These are phyloP conservation scores for Talaromyces stipitatus DNA, from an alignment of 495 filamentous ascomycete genomes.

Conservation along the genomic window DNA sequence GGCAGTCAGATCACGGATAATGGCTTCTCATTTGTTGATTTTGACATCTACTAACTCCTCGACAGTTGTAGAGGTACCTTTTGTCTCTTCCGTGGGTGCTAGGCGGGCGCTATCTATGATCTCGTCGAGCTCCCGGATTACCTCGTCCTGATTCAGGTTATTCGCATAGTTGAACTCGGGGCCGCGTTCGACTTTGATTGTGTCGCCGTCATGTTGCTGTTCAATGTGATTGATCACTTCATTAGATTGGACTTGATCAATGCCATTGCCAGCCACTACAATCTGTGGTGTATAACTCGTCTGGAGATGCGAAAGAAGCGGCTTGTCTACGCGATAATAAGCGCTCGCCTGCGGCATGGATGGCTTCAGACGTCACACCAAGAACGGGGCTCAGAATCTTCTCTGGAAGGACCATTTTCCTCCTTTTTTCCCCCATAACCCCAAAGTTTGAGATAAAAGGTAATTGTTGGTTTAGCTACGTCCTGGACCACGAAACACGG, in stretches of 20 bases:
- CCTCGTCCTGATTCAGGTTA: neutral
- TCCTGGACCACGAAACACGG: no score
- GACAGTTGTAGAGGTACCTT: no score
- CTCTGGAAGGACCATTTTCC: neutral
- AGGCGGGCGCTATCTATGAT: neutral
- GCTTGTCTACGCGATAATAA: neutral
- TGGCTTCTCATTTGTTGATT: neutral
- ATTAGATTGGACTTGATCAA: no score
- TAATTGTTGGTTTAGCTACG: no score
- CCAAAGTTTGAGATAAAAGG: no score
- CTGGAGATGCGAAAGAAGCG: neutral
- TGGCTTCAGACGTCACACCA: neutral
- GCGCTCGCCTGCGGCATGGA: neutral
- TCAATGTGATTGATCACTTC: neutral
- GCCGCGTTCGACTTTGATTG: neutral
- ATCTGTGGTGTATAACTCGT: no score
- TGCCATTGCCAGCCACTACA: no score
- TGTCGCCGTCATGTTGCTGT: neutral
- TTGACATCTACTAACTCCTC: neutral
- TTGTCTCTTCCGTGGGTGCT: neutral
- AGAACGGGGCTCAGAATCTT: neutral
- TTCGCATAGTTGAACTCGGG: neutral
- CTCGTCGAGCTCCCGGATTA: neutral
- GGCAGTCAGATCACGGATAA: conserved; percentile 4
- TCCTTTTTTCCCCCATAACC: no score